Evolutionary conservation across 2,329 filamentous ascomycete genomes (phyloP).

Genomic region (Phialemoniopsis sp.): DNA sequence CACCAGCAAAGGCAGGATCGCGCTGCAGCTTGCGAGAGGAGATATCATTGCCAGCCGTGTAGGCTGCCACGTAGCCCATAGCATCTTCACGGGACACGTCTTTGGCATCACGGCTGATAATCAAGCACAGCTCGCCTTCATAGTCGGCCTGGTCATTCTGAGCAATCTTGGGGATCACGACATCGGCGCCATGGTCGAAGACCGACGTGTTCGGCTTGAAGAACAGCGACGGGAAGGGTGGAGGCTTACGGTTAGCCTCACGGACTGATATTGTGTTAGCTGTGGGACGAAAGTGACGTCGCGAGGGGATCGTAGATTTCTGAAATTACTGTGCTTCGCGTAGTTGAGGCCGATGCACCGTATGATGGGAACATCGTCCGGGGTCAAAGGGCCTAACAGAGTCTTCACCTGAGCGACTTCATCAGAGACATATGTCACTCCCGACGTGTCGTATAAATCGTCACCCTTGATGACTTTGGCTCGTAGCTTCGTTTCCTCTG

Average conservation of each 20-base stretch:
- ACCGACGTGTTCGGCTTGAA: constrained; percentile 41
- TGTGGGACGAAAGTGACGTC: neutral
- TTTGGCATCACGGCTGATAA: constrained; percentile 19
- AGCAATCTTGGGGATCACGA: constrained; percentile 41
- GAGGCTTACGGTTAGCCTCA: constrained; percentile 44
- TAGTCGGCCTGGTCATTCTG: constrained; percentile 31
- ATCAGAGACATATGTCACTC: constrained; percentile 44
- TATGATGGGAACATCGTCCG: constrained; percentile 48
- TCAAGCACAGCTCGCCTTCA: constrained; percentile 33
- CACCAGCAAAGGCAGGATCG: constrained; percentile 41
- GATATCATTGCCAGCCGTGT: constrained; percentile 51
- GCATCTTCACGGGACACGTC: constrained; percentile 39
- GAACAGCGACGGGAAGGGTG: constrained; percentile 45
- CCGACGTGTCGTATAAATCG: constrained; percentile 42
- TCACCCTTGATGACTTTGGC: constrained; percentile 47
- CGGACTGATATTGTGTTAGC: constrained; percentile 29
- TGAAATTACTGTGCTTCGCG: constrained; percentile 41
- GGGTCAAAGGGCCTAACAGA: constrained; percentile 46
- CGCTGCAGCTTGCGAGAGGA: constrained; percentile 43
- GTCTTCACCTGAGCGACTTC: constrained; percentile 49
- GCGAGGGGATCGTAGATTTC: neutral
- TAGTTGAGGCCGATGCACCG: constrained; percentile 59
- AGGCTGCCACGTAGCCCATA: constrained; percentile 46
- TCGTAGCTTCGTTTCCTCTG: constrained; percentile 39
- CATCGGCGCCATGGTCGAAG: constrained; percentile 24